Conservation (phyloP, 495 filamentous ascomycete genomes). For the Xanthoparmelia taractica region DNA sequence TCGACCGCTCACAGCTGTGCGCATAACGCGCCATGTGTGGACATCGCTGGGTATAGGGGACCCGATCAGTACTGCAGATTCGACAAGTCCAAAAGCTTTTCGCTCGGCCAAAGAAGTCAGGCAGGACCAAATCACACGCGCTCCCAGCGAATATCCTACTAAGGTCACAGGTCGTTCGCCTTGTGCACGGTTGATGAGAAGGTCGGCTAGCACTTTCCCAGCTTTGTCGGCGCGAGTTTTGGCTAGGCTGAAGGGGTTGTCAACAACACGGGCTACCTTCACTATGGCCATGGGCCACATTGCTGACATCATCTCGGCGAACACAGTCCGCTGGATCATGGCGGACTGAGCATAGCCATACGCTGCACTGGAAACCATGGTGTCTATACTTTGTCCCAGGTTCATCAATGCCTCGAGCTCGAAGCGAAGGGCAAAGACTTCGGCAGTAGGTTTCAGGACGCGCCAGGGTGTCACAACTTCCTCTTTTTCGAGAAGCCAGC, state of each 20-base stretch:
- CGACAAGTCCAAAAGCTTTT: slow-evolving; percentile 76
- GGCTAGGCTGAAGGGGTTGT: slow-evolving; percentile 83
- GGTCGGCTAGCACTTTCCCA: slow-evolving; percentile 76
- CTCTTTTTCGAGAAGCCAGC: slow-evolving; percentile 67
- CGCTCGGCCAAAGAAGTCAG: slow-evolving; percentile 67
- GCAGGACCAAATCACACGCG: slow-evolving; percentile 78
- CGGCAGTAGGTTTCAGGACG: slow-evolving; percentile 57
- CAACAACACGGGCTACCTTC: slow-evolving; percentile 72
- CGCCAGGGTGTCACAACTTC: slow-evolving; percentile 71
- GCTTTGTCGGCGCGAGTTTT: slow-evolving; percentile 81
- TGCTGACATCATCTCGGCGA: slow-evolving; percentile 60
- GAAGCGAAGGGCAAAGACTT: slow-evolving; percentile 80
- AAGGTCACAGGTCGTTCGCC: slow-evolving; percentile 84
- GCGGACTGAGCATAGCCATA: slow-evolving; percentile 72
- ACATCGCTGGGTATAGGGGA: slow-evolving; percentile 63
- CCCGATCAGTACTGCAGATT: slow-evolving; percentile 78
- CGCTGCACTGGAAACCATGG: slow-evolving; percentile 64
- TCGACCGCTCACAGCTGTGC: slow-evolving; percentile 63
- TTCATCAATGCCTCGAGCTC: slow-evolving; percentile 71
- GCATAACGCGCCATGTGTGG: slow-evolving; percentile 58
- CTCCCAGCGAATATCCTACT: slow-evolving; percentile 86
- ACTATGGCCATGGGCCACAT: slow-evolving; percentile 71
- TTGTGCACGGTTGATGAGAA: slow-evolving; percentile 77
- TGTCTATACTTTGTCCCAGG: slow-evolving; percentile 65
- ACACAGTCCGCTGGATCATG: slow-evolving; percentile 69